Percentiles rank a stretch among this genome's conserved stretches.
Evolutionary conservation across 768 basidiomycete genomes (phyloP).

Genomic region (Termitomyces heimii): DNA sequence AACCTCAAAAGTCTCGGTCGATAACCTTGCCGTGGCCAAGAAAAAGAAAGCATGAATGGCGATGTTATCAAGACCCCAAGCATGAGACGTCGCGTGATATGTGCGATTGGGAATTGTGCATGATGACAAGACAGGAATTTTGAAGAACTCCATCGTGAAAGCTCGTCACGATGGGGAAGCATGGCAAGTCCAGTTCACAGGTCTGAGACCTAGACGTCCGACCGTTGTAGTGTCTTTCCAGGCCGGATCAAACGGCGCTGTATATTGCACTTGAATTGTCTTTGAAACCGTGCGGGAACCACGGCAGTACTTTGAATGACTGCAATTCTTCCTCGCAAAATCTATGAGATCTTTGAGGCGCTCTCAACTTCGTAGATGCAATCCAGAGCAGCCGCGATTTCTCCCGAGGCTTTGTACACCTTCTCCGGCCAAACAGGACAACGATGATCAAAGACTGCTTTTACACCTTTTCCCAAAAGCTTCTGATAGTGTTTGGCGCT

Average conservation of each 20-base stretch:
- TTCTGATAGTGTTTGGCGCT: slow-evolving; percentile 22
- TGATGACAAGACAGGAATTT: slow-evolving; percentile 20
- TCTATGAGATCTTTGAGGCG: slow-evolving; percentile 24
- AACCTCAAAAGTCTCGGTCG: slow-evolving; percentile 11
- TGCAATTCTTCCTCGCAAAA: slow-evolving; percentile 25
- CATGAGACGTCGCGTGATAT: slow-evolving; percentile 25
- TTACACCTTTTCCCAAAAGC: slow-evolving; percentile 22
- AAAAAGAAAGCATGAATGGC: slow-evolving; percentile 22
- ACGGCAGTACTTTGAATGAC: slow-evolving; percentile 21
- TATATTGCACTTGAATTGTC: slow-evolving; percentile 21
- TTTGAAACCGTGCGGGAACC: slow-evolving; percentile 20
- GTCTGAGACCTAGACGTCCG: background rate
- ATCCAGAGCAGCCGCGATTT: slow-evolving; percentile 25
- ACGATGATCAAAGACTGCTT: slow-evolving; percentile 25
- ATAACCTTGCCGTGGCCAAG: slow-evolving; percentile 23
- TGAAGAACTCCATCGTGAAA: slow-evolving; percentile 25
- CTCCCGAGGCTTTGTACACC: slow-evolving; percentile 19
- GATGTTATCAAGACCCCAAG: slow-evolving; percentile 24
- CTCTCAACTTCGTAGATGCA: slow-evolving; percentile 28
- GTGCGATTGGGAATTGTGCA: slow-evolving; percentile 18
- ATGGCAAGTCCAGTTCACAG: background rate
- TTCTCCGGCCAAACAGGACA: slow-evolving; percentile 24
- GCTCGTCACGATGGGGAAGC: slow-evolving; percentile 19
- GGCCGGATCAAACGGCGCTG: slow-evolving; percentile 26
- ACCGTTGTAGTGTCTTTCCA: slow-evolving; percentile 26